phyloP scores from a whole-genome alignment of 2,329 filamentous ascomycete genomes.

The Phaeosphaeriaceae sp. region DNA sequence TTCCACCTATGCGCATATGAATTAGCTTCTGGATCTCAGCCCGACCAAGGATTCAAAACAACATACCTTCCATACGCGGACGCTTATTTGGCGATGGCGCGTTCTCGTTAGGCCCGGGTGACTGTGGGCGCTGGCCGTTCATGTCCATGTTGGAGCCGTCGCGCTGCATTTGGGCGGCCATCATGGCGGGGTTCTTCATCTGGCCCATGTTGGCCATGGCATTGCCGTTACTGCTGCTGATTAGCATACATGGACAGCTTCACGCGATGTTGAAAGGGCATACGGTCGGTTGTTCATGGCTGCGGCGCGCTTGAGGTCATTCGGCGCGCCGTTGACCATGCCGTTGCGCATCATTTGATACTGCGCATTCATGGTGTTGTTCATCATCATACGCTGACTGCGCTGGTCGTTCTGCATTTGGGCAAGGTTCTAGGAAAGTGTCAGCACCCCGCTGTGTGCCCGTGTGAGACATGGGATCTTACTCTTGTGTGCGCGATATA shows the following conservation, averaged over 20 bases:
- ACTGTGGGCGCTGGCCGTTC: constrained; percentile 77
- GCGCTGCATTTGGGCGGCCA: constrained; percentile 80
- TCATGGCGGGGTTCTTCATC: constrained; percentile 60
- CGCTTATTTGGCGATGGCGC: constrained; percentile 92
- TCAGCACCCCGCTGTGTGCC: constrained; percentile 16
- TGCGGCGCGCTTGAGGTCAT: constrained; percentile 74
- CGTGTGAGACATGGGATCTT: constrained; percentile 41
- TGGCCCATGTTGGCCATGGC: constrained; percentile 73
- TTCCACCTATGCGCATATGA: constrained; percentile 72
- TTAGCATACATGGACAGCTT: constrained; percentile 13
- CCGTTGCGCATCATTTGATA: constrained; percentile 70
- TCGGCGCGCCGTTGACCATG: constrained; percentile 65
- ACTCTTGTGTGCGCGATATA: constrained; percentile 88
- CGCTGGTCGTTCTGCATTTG: constrained; percentile 71
- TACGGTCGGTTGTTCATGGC: constrained; percentile 81
- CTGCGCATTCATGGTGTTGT: constrained; percentile 57
- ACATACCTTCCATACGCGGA: constrained; percentile 76
- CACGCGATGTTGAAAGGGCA: constrained; percentile 39
- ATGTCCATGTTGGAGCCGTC: constrained; percentile 88
- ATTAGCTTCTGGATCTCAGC: constrained; percentile 51
- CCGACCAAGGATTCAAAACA: constrained; percentile 54
- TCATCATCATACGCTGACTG: constrained; percentile 76
- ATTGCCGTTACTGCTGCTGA: constrained; percentile 30
- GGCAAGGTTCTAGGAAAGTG: constrained; percentile 64
- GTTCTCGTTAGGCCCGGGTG: constrained; percentile 83